Evolutionary conservation across 768 basidiomycete genomes (phyloP), one percentile per base, ranked within the genome.

Genomic region (Sarcomyxa edulis): DNA sequence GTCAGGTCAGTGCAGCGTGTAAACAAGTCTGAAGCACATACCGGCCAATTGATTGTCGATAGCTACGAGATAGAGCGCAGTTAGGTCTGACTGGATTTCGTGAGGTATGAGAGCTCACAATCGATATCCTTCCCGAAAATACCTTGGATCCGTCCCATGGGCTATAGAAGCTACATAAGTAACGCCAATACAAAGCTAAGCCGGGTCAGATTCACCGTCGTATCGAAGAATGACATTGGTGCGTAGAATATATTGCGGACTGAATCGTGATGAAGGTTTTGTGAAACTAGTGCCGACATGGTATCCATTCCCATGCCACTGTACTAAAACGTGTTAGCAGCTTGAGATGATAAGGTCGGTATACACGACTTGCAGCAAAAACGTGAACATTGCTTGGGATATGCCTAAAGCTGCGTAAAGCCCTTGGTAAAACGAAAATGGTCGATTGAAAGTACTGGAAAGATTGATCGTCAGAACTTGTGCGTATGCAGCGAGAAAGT

Each of bases 161-260:
- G 78, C 76, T 76, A 42, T 22, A 40, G 20, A 1, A 16, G 6
- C 10, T 32, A 7, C 34, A 7, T 30, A n/a, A 12, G 25, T 19
- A 28, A 9, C 16, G 31, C 23, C 2, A 5, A 16, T 16, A 14
- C n/a, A 11, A 6, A 31, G n/a, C 19, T 5, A 8, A 5, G 19
- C 3, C 7, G 14, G 16, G 22, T 12, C 10, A n/a, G 5, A 37
- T 53, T 46, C 45, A 73, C 74, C 12, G 78, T 80, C 2, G 72
- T 81, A 54, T 88, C 86, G 48, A 87, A 89, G 60, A 85, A 86
- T 2, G 75, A 69, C 78, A 84, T 85, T 0, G 84, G 84, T 0
- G 84, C 83, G 52, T 74, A 70, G 50, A 84, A 78, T 18, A 84
- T 68, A 37, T 76, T 72, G 18, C 56, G 55, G 18, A 82, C 63